phyloP scores from a whole-genome alignment of 2,329 filamentous ascomycete genomes.

The Paracorniculantispora psalliotae region DNA sequence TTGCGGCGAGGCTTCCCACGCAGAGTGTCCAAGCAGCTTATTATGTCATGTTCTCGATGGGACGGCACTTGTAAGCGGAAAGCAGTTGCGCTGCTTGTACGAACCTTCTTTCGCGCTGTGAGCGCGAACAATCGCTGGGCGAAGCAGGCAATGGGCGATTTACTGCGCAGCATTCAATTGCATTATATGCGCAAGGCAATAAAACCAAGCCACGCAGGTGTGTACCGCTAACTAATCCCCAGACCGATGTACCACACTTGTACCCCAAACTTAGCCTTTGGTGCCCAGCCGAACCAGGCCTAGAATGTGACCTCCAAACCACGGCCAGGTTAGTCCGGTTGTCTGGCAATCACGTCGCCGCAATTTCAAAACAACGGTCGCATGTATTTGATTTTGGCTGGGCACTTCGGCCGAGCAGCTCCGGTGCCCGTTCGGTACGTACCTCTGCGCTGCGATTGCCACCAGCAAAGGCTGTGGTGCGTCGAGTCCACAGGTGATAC shows the following conservation, averaged over 20 bases:
- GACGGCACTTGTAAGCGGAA: background rate
- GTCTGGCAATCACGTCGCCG: slow-evolving; percentile 2
- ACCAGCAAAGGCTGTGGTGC: too few relatives aligned
- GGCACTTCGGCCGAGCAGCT: background rate
- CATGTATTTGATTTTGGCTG: background rate
- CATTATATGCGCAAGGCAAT: background rate
- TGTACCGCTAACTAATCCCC: too few relatives aligned
- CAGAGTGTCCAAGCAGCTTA: too few relatives aligned
- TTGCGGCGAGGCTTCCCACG: background rate
- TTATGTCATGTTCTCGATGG: background rate
- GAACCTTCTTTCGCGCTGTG: too few relatives aligned
- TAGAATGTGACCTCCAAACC: background rate
- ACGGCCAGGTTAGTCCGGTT: background rate
- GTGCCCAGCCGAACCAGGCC: background rate
- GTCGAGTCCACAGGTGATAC: too few relatives aligned
- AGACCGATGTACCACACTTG: background rate
- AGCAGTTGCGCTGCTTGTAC: too few relatives aligned
- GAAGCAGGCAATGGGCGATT: background rate
- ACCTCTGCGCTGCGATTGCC: background rate
- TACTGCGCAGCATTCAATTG: background rate
- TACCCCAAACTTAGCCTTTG: background rate
- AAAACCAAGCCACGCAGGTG: background rate
- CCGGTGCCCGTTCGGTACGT: background rate
- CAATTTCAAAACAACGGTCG: background rate
- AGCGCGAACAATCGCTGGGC: background rate